phyloP scores from a whole-genome alignment of 2,329 filamentous ascomycete genomes.

The Paraconiothyrium sp. region DNA sequence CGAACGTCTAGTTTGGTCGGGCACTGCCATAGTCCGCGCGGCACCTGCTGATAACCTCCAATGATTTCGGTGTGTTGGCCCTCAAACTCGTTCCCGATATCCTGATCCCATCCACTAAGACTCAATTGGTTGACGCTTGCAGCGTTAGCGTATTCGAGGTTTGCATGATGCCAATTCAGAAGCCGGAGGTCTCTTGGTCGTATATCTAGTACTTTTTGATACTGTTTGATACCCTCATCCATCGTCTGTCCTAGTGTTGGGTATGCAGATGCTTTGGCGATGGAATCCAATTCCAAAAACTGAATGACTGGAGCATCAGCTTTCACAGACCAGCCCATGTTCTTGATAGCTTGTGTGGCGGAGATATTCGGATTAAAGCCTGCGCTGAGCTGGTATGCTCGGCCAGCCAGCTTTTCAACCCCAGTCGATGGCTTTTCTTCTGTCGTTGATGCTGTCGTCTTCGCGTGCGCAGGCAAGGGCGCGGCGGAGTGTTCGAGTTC shows the following conservation, averaged over 20 bases:
- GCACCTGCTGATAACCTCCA: slow-evolving; percentile 92
- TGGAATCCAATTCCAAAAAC: slow-evolving; percentile 75
- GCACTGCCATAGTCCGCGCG: slow-evolving; percentile 82
- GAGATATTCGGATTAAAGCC: slow-evolving; percentile 74
- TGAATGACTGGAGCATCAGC: slow-evolving; percentile 67
- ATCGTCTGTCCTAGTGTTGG: slow-evolving; percentile 91
- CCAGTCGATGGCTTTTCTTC: slow-evolving; percentile 60
- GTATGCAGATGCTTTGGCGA: slow-evolving; percentile 67
- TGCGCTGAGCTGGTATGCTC: slow-evolving; percentile 72
- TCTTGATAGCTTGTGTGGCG: slow-evolving; percentile 78
- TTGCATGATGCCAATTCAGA: slow-evolving; percentile 98
- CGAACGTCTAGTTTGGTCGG: slow-evolving; percentile 81
- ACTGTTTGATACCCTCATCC: slow-evolving; percentile 90
- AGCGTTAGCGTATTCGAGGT: slow-evolving; percentile 97
- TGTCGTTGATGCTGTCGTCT: slow-evolving; percentile 45
- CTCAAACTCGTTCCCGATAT: slow-evolving; percentile 97
- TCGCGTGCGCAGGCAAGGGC: slow-evolving; percentile 58
- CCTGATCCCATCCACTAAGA: slow-evolving; percentile 93
- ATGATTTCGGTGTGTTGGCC: slow-evolving; percentile 92
- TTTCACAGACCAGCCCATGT: slow-evolving; percentile 84
- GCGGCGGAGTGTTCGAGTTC: slow-evolving; percentile 76
- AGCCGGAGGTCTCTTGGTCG: slow-evolving; percentile 87
- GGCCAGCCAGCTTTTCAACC: slow-evolving; percentile 72
- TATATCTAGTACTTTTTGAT: slow-evolving; percentile 82
- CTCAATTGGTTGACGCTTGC: slow-evolving; percentile 87